Evolutionary conservation across 2,329 filamentous ascomycete species (phyloP), one percentile per base, ranked within the genome.

Genomic region (Emergomyces africanus): DNA sequence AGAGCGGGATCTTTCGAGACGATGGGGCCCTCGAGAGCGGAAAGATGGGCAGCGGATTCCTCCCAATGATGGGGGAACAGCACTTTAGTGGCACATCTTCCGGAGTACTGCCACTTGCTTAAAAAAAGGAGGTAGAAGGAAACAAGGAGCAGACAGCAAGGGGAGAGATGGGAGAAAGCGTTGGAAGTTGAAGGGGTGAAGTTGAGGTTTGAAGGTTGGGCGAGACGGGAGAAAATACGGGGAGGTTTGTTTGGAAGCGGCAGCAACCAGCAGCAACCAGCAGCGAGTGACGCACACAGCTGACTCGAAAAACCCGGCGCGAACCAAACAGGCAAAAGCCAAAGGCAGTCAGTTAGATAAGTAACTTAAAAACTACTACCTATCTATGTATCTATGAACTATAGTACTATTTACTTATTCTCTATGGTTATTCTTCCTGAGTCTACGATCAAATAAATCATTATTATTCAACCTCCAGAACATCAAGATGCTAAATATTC

Each of bases 31-130:
- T 37, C 9, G 14, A 14, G 23, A 44, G 12, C 15, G 33, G 53
- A 55, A 55, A 37, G 6, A 44, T 12, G 37, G 23, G 53, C 53
- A 30, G 53, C 25, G 55, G 55, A 57, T 49, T 57, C 41, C 44
- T 57, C 55, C 55, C 55, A 49, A 48, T 20, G 30, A n/a, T 15
- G 42, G 42, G 42, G 42, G 44, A 37, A 57, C 28, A 57, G 30
- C 55, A 57, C 55, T 57, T 30, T 53, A 57, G 55, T 42, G 39
- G 53, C 37, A 55, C 53, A 55, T 55, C 53, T 55, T 54, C 53
- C 50, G 50, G n/a, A 37, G 50, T 50, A 30, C 28, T 50, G 14
- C 50, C 50, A 53, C 30, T 53, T 53, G 50, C 3, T 35, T 14
- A n/a, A n/a, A 50, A n/a, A 12, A 10, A 20, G 20, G 20, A 10